A percentile compares a stretch with the other conserved stretches of the same genome.
phyloP scores from a whole-genome alignment of 2,329 filamentous ascomycete species.

The Pestalotiopsis sp. region DNA sequence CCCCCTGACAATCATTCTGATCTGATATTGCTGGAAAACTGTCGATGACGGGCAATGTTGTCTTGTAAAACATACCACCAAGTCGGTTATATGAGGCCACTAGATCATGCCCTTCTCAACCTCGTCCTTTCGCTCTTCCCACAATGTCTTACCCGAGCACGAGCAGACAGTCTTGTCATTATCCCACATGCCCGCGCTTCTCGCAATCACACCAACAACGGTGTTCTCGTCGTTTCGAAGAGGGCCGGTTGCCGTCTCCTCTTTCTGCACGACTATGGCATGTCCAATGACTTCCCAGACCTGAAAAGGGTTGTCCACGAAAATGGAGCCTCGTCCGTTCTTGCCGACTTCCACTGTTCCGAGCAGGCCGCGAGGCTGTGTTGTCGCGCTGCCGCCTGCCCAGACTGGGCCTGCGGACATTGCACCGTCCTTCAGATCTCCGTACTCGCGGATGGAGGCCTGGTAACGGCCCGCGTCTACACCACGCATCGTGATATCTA shows the following conservation, averaged over 20 bases:
- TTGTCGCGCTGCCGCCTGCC: constrained; percentile 49
- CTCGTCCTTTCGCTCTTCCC: constrained; percentile 94
- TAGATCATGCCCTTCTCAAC: constrained; percentile 87
- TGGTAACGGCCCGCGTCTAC: constrained; percentile 80
- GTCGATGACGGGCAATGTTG: neutral
- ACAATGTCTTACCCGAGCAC: constrained; percentile 96
- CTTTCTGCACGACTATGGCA: constrained; percentile 80
- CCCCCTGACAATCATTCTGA: neutral
- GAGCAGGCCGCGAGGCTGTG: constrained; percentile 57
- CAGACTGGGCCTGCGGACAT: constrained; percentile 83
- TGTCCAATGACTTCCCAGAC: constrained; percentile 97
- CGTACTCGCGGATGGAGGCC: constrained; percentile 82
- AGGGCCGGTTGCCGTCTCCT: constrained; percentile 61
- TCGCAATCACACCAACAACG: constrained; percentile 88
- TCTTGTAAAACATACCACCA: neutral
- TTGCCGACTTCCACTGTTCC: constrained; percentile 76
- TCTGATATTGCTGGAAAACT: neutral
- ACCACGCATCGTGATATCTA: constrained; percentile 86
- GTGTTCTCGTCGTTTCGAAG: constrained; percentile 80
- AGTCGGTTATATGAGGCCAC: constrained; percentile 25
- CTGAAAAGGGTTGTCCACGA: constrained; percentile 80
- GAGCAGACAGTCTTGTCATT: constrained; percentile 98
- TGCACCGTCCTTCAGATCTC: constrained; percentile 85
- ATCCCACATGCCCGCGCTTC: constrained; percentile 98
- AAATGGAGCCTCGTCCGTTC: constrained; percentile 76